These are phyloP conservation scores for Zopfochytrium polystomum DNA, from an alignment of 371 early-diverging fungal genomes.

Conservation along the genomic window DNA sequence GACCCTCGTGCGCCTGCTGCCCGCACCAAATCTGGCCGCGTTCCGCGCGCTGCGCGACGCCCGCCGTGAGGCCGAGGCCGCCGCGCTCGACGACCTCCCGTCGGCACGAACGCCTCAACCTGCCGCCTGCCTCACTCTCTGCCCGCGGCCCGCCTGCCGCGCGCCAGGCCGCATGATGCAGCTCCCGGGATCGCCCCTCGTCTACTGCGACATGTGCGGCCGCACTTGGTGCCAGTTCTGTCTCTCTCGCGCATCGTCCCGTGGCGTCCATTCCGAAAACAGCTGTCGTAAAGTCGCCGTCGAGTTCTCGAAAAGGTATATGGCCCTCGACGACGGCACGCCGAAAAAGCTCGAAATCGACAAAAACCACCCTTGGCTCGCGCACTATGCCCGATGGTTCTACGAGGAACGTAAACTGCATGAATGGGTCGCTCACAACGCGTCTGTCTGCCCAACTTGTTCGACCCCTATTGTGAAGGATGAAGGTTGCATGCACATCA, in stretches of 20 bases:
- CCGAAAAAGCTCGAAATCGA: neutral
- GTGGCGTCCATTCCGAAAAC: too few species aligned
- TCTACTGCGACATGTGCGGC: constrained; percentile 1
- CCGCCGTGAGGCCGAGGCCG: too few species aligned
- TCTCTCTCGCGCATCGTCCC: neutral
- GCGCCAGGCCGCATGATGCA: neutral
- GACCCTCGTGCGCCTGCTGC: too few species aligned
- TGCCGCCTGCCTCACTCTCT: neutral
- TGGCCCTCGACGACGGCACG: neutral
- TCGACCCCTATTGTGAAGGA: constrained; percentile 13
- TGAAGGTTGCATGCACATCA: constrained; percentile 18
- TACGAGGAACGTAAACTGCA: neutral
- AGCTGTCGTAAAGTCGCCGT: neutral
- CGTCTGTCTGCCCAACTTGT: constrained; percentile 12
- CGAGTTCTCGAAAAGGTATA: neutral
- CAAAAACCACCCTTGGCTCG: neutral
- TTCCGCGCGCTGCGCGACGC: too few species aligned
- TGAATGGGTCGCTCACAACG: constrained; percentile 1
- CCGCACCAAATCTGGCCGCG: too few species aligned
- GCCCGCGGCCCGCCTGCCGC: constrained; percentile 5
- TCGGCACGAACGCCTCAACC: neutral
- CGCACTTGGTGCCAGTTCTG: constrained; percentile 5
- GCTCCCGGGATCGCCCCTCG: neutral
- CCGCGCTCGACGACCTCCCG: too few species aligned
- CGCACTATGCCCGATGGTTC: neutral